phyloP scores from a whole-genome alignment of 2,329 filamentous ascomycete species.

The Xylariaceae sp. region DNA sequence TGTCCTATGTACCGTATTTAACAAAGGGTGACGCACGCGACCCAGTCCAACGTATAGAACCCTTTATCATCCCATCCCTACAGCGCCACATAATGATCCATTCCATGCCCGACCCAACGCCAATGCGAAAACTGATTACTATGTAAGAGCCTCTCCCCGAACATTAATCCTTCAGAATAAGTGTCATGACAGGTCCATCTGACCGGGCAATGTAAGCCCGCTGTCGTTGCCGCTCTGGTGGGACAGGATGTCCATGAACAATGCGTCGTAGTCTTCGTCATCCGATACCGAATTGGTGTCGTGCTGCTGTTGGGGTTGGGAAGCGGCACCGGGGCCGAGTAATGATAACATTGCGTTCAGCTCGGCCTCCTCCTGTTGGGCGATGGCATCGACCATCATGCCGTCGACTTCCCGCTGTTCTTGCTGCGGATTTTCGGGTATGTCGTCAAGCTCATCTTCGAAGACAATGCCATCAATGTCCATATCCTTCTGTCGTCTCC shows the following conservation, averaged over 20 bases:
- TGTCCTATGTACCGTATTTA: conserved; percentile 19
- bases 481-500: conserved; percentile 35
- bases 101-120: conserved; percentile 14
- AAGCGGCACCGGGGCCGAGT: conserved; percentile 32
- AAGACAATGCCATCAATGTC: conserved; percentile 39
- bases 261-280: conserved; percentile 55
- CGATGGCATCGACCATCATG: conserved; percentile 49
- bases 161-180: conserved; percentile 1
- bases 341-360: conserved; percentile 51
- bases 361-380: conserved; percentile 49
- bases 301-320: conserved; percentile 23
- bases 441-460: conserved; percentile 49
- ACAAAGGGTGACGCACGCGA: conserved; percentile 12
- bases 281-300: conserved; percentile 40
- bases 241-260: conserved; percentile 62
- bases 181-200: conserved; percentile 43
- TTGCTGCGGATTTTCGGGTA: conserved; percentile 34
- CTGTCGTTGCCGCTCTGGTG: conserved; percentile 29
- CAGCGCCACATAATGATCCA: conserved; percentile 19
- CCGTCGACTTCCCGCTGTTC: conserved; percentile 31
- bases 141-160: not conserved
- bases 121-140: conserved; percentile 7
- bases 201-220: conserved; percentile 30
- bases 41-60: conserved; percentile 20
- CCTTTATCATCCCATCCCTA: conserved; percentile 15